A percentile compares a stretch with the other conserved stretches of the same genome.
Evolutionary conservation across 768 basidiomycete genomes (phyloP).

Genomic region (Auriscalpium microsporum): DNA sequence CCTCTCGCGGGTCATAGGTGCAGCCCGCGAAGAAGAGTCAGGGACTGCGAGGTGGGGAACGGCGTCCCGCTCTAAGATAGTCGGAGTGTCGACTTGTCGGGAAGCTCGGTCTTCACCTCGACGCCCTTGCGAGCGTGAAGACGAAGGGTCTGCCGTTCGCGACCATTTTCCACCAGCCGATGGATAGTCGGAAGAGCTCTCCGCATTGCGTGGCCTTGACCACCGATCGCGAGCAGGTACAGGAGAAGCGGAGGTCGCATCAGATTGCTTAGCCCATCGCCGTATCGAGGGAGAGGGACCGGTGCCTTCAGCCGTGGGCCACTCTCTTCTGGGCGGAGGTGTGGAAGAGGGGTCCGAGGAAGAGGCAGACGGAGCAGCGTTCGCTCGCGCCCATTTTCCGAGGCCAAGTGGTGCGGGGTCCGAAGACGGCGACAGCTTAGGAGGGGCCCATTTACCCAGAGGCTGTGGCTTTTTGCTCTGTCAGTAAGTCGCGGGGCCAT

Average conservation of each 20-base stretch:
- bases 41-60: neutral
- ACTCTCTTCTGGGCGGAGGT: neutral
- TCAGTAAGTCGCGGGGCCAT: neutral
- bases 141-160: too few relatives aligned
- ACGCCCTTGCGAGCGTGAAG: too few relatives aligned
- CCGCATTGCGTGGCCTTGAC: neutral
- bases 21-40: neutral
- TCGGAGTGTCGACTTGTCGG: neutral
- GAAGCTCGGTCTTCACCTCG: too few relatives aligned
- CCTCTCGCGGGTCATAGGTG: too few relatives aligned
- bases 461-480: slow-evolving; percentile 1
- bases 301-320: neutral
- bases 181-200: neutral
- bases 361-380: neutral
- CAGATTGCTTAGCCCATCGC: neutral
- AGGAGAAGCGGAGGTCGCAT: neutral
- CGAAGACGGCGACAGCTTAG: neutral
- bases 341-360: neutral
- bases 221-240: neutral
- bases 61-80: neutral
- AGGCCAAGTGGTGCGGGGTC: neutral
- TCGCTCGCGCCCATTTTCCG: slow-evolving; percentile 11
- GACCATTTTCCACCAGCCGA: neutral
- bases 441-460: slow-evolving; percentile 1
- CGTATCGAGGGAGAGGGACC: neutral